Conservation (phyloP, 129 eudicot species). For the Artemisia argyi region DNA sequence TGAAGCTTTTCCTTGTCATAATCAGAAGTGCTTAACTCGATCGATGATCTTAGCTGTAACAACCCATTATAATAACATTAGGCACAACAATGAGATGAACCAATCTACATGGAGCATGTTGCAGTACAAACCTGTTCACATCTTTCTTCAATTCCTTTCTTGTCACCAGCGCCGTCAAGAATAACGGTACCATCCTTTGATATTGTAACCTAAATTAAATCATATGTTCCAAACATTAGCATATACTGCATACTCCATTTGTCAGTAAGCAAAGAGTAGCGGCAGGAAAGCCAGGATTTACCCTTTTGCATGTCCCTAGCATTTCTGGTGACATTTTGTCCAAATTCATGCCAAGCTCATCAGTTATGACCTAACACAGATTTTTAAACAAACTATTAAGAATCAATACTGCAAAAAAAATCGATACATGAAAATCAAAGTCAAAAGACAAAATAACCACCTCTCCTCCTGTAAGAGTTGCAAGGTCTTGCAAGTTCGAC, state of each 20-base stretch:
- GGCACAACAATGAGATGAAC: background rate
- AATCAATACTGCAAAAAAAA: background rate
- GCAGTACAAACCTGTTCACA: conserved; percentile 53
- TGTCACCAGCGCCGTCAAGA: conserved; percentile 79
- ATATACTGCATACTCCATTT: background rate
- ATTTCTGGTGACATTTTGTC: conserved; percentile 49
- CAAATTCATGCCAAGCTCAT: conserved; percentile 67
- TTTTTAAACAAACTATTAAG: background rate
- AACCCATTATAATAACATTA: background rate
- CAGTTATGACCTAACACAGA: conserved; percentile 51
- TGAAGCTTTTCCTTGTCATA: conserved; percentile 68
- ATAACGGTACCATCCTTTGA: conserved; percentile 69
- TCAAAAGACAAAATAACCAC: conserved; percentile 19
- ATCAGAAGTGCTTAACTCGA: conserved; percentile 66
- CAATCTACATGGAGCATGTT: background rate
- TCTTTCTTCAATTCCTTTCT: conserved; percentile 71
- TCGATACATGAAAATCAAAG: background rate
- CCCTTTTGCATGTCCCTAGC: conserved; percentile 76
- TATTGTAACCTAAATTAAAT: conserved; percentile 47
- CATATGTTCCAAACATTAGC: background rate
- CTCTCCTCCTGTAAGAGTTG: conserved; percentile 71
- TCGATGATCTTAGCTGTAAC: conserved; percentile 47
- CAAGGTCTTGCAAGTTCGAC: conserved; percentile 68
- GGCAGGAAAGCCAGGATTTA: conserved; percentile 12
- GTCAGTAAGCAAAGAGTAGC: background rate